These are phyloP conservation scores for Hypomyces rosellus DNA, from an alignment of 2,329 filamentous ascomycete species.

Conservation along the genomic window DNA sequence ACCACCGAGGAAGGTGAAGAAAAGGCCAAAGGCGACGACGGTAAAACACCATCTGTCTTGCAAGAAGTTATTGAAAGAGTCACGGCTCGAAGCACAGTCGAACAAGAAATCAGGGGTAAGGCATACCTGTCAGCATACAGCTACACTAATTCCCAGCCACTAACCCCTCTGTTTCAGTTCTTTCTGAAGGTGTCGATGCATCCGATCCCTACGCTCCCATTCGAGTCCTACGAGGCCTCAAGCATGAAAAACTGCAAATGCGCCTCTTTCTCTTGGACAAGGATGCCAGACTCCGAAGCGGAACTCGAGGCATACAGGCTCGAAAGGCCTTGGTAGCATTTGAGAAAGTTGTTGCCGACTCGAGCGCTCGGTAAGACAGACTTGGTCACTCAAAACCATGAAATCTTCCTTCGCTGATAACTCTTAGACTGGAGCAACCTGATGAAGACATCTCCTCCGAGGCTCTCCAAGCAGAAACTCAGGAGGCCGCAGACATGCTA, in stretches of 20 bases:
- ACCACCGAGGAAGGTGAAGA: conserved; percentile 26
- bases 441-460: conserved; percentile 51
- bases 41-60: conserved; percentile 43
- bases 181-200: conserved; percentile 54
- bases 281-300: conserved; percentile 67
- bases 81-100: conserved; percentile 48
- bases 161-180: conserved; percentile 26
- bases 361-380: conserved; percentile 41
- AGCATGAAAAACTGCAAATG: conserved; percentile 55
- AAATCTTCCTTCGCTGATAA: not conserved
- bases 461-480: conserved; percentile 56
- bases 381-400: not conserved
- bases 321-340: conserved; percentile 66
- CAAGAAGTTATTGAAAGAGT: conserved; percentile 61
- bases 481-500: conserved; percentile 63
- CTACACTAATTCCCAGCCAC: too few species aligned
- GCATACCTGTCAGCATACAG: not conserved
- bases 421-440: conserved; percentile 40
- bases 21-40: conserved; percentile 6
- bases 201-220: conserved; percentile 53
- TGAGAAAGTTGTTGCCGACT: conserved; percentile 60
- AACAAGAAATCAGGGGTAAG: conserved; percentile 55
- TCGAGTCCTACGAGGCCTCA: conserved; percentile 53
- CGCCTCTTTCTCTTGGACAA: conserved; percentile 65
- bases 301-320: conserved; percentile 66